phyloP scores from a whole-genome alignment of 805 yeast species.

The Starmerella ratchasimensis region DNA sequence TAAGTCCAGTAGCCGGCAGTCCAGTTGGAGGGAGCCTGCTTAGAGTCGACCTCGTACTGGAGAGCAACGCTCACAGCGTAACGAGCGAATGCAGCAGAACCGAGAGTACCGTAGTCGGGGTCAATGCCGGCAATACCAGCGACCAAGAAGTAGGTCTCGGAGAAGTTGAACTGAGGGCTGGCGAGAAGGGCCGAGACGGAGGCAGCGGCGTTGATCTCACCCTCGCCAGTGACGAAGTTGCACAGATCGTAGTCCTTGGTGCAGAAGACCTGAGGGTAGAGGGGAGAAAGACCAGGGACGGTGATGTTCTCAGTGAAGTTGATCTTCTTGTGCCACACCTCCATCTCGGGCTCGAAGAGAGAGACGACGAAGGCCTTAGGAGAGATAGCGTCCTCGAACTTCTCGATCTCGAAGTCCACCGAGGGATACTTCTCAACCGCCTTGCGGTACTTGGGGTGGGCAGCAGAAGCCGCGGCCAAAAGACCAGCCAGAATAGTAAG shows the following conservation, averaged over 20 bases:
- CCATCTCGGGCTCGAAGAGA: slow-evolving; percentile 41
- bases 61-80: slow-evolving; percentile 49
- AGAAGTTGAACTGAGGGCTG: slow-evolving; percentile 42
- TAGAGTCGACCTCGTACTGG: slow-evolving; percentile 44
- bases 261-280: slow-evolving; percentile 45
- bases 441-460: background rate
- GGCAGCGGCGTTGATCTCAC: slow-evolving; percentile 53
- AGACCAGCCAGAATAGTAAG: background rate
- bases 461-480: background rate
- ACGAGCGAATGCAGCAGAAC: slow-evolving; percentile 46
- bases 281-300: slow-evolving; percentile 52
- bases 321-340: slow-evolving; percentile 38
- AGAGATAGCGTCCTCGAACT: slow-evolving; percentile 14
- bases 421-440: background rate
- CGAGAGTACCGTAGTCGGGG: slow-evolving; percentile 42
- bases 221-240: slow-evolving; percentile 56
- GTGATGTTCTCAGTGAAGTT: slow-evolving; percentile 42
- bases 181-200: slow-evolving; percentile 42
- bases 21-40: slow-evolving; percentile 37
- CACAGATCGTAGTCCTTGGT: slow-evolving; percentile 39
- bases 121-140: slow-evolving; percentile 58
- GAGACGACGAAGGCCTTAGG: slow-evolving; percentile 46
- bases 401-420: slow-evolving; percentile 6
- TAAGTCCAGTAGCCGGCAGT: slow-evolving; percentile 45
- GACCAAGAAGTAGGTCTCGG: slow-evolving; percentile 46